Percentiles rank a stretch among this genome's conserved stretches.
phyloP scores from a whole-genome alignment of 176 grass and related monocot genomes.

The Tillandsia leiboldiana region DNA sequence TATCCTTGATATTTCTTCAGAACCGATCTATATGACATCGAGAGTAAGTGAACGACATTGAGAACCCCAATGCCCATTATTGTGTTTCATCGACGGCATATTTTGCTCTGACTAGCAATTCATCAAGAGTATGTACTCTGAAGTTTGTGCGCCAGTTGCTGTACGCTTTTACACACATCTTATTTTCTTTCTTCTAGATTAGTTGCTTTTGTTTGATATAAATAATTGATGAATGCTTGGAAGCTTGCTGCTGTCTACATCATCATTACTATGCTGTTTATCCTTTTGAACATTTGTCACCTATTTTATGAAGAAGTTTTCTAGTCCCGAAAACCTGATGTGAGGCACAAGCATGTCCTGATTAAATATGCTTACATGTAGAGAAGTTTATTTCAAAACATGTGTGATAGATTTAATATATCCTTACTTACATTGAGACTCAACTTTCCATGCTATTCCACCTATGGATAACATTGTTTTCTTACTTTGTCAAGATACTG shows the following conservation, averaged over 20 bases:
- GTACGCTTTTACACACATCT: conserved; percentile 2
- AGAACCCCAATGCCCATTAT: conserved; percentile 2
- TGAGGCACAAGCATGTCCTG: not conserved
- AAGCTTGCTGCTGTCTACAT: not conserved
- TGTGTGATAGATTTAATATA: no score
- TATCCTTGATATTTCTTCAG: conserved; percentile 35
- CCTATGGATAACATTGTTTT: no score
- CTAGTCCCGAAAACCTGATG: not conserved
- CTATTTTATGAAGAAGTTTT: not conserved
- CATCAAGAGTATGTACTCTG: not conserved
- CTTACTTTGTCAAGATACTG: no score
- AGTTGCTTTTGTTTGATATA: not conserved
- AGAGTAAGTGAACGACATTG: conserved; percentile 31
- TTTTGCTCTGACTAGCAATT: conserved; percentile 2
- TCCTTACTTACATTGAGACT: no score
- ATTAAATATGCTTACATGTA: no score
- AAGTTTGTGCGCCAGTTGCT: not conserved
- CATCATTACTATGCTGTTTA: not conserved
- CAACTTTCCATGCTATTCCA: no score
- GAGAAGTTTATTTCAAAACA: no score
- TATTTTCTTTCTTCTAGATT: not conserved
- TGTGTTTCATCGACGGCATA: conserved; percentile 1
- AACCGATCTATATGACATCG: conserved; percentile 36
- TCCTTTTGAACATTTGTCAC: not conserved
- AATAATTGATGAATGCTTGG: not conserved